Evolutionary conservation across 176 grass and related monocot species (phyloP), one percentile per base, ranked within the genome.

Genomic region (Musa beccarii): DNA sequence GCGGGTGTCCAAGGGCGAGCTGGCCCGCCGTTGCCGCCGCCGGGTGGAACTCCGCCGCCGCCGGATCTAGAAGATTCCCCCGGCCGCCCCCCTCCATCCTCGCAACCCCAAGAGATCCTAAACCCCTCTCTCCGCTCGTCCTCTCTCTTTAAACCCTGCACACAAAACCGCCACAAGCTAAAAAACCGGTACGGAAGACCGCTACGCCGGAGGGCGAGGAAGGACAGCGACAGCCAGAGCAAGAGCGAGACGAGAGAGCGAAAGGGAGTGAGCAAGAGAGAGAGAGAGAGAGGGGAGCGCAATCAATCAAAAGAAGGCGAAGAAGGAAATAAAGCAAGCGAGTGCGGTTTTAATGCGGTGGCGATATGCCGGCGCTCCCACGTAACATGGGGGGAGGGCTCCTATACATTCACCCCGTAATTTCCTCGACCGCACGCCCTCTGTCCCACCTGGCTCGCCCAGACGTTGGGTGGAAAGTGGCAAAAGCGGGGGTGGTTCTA

Each of bases 41-140:
- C 9, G 68, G 68, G 68, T 70, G 20, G 49, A 70, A 70, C 68
- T 70, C 68, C 8, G 68, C 68, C 49, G 68, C 68, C 68, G 16
- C 68, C 68, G 68, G 68, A 70, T 70, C 68, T 70, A 70, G 68
- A 70, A 70, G 34, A 70, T 51, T 70, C 49, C 43, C 68, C 68
- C 68, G 68, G 8, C 68, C 68, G 50, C 17, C 43, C 28, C 19
- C 68, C 49, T 70, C 68, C 68, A 70, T 70, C 49, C 49, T 49
- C 68, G 16, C 68, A 51, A 43, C 34, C 34, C 34, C 34, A 43
- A 70, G 20, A 70, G 43, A 51, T 70, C 68, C 68, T 17, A 70
- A 70, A 70, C 68, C 68, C 68, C 51, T 22, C 29, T 50, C 67
- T 11, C 23, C 9, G 0, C 43, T 50, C 9, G 15, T 19, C 9